Evolutionary conservation across 2,329 filamentous ascomycete species (phyloP).

Genomic region (Coniochaeta pulveracea): DNA sequence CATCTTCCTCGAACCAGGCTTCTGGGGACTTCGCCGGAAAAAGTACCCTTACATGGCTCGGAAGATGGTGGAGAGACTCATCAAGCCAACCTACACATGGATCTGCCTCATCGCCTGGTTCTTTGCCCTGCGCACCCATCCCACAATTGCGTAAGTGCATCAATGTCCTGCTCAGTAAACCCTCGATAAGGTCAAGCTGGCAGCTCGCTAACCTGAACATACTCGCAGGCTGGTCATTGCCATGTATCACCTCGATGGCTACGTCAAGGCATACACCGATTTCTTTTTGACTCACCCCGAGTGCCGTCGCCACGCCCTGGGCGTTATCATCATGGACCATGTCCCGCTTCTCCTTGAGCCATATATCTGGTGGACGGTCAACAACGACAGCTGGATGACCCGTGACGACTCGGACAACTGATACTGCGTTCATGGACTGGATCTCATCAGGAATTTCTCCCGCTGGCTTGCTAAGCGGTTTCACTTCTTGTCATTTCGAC

Average conservation of each 20-base stretch:
- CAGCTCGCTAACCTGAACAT: no score
- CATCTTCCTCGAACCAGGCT: constrained; percentile 6
- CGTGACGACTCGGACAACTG: not conserved
- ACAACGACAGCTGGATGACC: not conserved
- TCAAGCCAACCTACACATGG: not conserved
- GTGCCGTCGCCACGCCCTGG: constrained; percentile 10
- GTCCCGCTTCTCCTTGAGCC: constrained; percentile 11
- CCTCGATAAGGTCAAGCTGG: no score
- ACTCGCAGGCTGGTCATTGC: not conserved
- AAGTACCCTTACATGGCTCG: constrained; percentile 10
- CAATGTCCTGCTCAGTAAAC: no score
- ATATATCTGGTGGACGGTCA: constrained; percentile 11
- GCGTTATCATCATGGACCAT: constrained; percentile 10
- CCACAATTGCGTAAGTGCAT: not conserved
- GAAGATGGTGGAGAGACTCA: constrained; percentile 13
- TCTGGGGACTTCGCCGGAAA: constrained; percentile 5
- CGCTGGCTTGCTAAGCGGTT: no score
- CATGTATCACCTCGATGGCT: not conserved
- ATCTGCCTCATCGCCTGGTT: not conserved
- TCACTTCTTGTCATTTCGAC: no score
- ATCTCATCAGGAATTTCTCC: no score
- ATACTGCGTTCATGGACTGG: no score
- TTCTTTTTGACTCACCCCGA: constrained; percentile 10
- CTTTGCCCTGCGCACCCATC: not conserved
- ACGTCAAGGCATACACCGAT: constrained; percentile 4